These are phyloP conservation scores for Colletotrichum sp. DNA, from an alignment of 2,329 filamentous ascomycete species.

Conservation along the genomic window DNA sequence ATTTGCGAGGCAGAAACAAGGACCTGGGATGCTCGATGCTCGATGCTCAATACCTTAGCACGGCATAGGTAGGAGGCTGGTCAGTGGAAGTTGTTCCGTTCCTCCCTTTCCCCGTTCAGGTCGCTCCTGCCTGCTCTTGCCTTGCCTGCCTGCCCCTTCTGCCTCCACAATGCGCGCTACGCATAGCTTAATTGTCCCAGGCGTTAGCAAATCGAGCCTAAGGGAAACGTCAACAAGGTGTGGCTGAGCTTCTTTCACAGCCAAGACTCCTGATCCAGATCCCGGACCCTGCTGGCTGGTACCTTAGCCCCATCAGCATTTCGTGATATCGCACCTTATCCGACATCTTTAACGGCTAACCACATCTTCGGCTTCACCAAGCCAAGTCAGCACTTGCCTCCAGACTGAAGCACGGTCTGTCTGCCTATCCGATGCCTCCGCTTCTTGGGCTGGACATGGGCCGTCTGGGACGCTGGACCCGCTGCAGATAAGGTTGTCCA, in stretches of 20 bases:
- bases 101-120: neutral
- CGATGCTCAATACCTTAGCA: neutral
- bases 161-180: neutral
- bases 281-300: neutral
- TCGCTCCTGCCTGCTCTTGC: neutral
- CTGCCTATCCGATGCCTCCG: neutral
- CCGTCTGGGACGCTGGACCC: neutral
- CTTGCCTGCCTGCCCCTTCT: neutral
- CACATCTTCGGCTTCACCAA: neutral
- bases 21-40: neutral
- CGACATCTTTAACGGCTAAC: neutral
- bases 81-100: neutral
- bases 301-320: neutral
- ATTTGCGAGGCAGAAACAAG: neutral
- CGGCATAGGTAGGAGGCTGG: neutral
- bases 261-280: neutral
- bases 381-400: neutral
- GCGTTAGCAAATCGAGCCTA: neutral
- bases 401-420: neutral
- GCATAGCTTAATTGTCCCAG: neutral
- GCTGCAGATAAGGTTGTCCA: slow-evolving; percentile 12
- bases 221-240: neutral
- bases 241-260: neutral
- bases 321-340: neutral
- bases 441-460: neutral